Evolutionary conservation across 768 basidiomycete species (phyloP), one percentile per base, ranked within the genome.

Genomic region (Lactarius trivialis): DNA sequence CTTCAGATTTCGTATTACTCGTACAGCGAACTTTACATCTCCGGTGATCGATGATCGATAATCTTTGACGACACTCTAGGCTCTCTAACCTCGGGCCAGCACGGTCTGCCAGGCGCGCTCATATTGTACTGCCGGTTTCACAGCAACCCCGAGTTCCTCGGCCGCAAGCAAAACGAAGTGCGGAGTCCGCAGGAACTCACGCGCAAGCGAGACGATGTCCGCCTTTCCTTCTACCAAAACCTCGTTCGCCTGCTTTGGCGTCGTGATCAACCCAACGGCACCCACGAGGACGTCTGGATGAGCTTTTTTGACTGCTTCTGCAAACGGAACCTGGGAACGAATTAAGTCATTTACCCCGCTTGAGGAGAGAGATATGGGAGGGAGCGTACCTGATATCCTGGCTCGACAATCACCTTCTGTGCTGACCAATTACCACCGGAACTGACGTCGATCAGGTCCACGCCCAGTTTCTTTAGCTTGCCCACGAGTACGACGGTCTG

Each of bases 361-460:
- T 28, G 33, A 43, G 1, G 32, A 11, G 21, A 9, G 11, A n/a
- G 12, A 50, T 2, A 0, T 12, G 43, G 26, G 7, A 24, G n/a
- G 12, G 28, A 60, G 36, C 72, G 48, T 61, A 81, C 85, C 76
- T 89, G 88, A 72, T 85, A 88, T 7, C 83, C 85, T 26, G 82
- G 84, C 8, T 65, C 73, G 24, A 81, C 53, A 1, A 73, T 55
- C 56, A 92, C 86, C 67, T 85, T 79, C 71, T 89, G 85, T 56
- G 78, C 67, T 4, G 64, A 70, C 76, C 81, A 65, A 53, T 63
- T 52, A n/a, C 65, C 54, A 11, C 52, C 57, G 4, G 79, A 78
- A 43, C 81, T 84, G 53, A 80, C 79, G 71, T 95, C 89, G 55
- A 95, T 71, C n/a, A 95, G 74, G 70, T 93, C 91, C 14, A 92